A percentile compares a stretch with the other conserved stretches of the same genome.
Evolutionary conservation across 768 basidiomycete genomes (phyloP).

Genomic region (Tubosaeta brunneosetosa): DNA sequence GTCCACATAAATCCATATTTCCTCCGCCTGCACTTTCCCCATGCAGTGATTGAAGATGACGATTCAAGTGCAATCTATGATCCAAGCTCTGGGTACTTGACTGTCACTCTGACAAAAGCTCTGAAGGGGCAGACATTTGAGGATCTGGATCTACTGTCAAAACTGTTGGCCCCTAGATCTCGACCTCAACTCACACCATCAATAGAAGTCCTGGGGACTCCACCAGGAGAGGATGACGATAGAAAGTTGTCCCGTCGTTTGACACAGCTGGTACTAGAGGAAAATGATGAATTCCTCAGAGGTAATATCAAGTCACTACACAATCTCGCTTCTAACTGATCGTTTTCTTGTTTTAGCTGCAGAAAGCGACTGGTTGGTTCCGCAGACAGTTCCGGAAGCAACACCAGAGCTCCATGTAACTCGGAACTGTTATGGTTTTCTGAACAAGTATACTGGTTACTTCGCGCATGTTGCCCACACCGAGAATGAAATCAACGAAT

Average conservation of each 20-base stretch:
- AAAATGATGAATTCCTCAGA: slow-evolving; percentile 50
- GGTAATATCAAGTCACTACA: slow-evolving; percentile 34
- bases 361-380: slow-evolving; percentile 74
- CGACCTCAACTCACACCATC: slow-evolving; percentile 30
- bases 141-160: slow-evolving; percentile 76
- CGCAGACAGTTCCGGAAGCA: slow-evolving; percentile 52
- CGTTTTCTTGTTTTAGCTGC: slow-evolving; percentile 46
- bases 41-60: slow-evolving; percentile 59
- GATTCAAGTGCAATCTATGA: slow-evolving; percentile 69
- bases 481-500: slow-evolving; percentile 80
- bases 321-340: slow-evolving; percentile 5
- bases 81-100: slow-evolving; percentile 71
- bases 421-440: slow-evolving; percentile 66
- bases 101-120: slow-evolving; percentile 68
- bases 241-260: slow-evolving; percentile 43
- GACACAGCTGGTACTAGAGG: slow-evolving; percentile 45
- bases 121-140: slow-evolving; percentile 60
- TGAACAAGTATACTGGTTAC: slow-evolving; percentile 70
- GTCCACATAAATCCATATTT: slow-evolving; percentile 84
- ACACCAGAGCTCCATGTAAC: slow-evolving; percentile 34
- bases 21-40: slow-evolving; percentile 71
- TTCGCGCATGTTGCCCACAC: slow-evolving; percentile 67
- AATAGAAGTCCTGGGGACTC: slow-evolving; percentile 56
- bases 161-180: slow-evolving; percentile 64
- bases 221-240: slow-evolving; percentile 23